A percentile compares a stretch with the other conserved stretches of the same genome.
Conservation (phyloP, 2,329 filamentous ascomycete species). For the Curvularia hawaiiensis region DNA sequence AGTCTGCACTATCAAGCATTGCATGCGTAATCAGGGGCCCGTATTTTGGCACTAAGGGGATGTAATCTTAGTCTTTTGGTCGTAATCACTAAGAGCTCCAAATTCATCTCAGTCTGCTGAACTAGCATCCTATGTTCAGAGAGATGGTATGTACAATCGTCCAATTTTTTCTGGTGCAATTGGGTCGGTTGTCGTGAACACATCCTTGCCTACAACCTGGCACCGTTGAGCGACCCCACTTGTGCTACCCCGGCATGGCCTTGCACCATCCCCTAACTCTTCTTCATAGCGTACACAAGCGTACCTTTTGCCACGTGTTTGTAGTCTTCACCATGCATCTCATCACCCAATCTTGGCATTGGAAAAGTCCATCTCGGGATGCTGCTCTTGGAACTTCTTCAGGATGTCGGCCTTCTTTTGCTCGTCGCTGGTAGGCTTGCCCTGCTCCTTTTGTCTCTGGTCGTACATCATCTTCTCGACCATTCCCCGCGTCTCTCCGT, state of each 20-base stretch:
- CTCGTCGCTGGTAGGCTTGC: conserved; percentile 88
- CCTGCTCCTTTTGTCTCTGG: conserved; percentile 94
- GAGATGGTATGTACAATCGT: background rate
- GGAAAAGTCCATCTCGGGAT: conserved; percentile 73
- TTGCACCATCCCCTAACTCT: background rate
- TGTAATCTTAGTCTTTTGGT: background rate
- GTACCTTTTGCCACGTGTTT: background rate
- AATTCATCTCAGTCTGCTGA: background rate
- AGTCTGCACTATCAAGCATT: background rate
- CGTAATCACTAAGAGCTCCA: background rate
- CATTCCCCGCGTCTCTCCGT: conserved; percentile 94
- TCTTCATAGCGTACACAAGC: background rate
- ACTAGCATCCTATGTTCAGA: background rate
- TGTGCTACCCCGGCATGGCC: background rate
- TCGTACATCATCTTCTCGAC: conserved; percentile 99
- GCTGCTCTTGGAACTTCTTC: conserved; percentile 84
- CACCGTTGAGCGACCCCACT: background rate
- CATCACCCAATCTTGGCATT: conserved; percentile 63
- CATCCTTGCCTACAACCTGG: background rate
- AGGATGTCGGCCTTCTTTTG: conserved; percentile 93
- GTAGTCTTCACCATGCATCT: background rate
- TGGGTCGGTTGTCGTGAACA: background rate
- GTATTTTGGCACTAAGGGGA: background rate
- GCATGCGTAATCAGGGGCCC: conserved; percentile 1
- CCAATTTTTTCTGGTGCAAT: background rate